Evolutionary conservation across 805 yeast species (phyloP).

Genomic region (Maudiozyma saulgeensis): DNA sequence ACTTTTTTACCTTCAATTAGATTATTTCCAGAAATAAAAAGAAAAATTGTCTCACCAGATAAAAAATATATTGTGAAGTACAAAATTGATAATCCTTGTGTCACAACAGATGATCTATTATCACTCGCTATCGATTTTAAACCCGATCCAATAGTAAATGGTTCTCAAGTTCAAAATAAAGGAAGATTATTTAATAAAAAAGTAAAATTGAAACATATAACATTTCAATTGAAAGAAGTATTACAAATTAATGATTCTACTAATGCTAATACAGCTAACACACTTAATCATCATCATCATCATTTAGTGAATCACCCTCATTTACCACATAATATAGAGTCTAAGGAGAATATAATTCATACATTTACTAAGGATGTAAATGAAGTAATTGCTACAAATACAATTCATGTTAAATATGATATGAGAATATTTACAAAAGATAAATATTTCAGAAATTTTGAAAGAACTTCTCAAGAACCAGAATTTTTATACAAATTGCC

Average conservation of each 20-base stretch:
- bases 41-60: constrained; percentile 38
- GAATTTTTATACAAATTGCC: constrained; percentile 17
- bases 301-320: constrained; percentile 15
- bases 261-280: background rate
- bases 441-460: constrained; percentile 22
- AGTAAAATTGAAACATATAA: constrained; percentile 36
- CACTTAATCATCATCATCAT: background rate
- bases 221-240: constrained; percentile 43
- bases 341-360: constrained; percentile 36
- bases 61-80: constrained; percentile 39
- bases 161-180: constrained; percentile 7
- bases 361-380: constrained; percentile 17
- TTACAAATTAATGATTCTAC: constrained; percentile 41
- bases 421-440: constrained; percentile 22
- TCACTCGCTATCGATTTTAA: constrained; percentile 32
- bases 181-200: constrained; percentile 18
- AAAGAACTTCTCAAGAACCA: constrained; percentile 28
- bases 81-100: constrained; percentile 40
- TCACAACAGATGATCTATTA: constrained; percentile 50
- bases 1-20: constrained; percentile 48
- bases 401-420: constrained; percentile 18
- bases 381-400: constrained; percentile 22
- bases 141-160: constrained; percentile 29
- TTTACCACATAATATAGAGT: constrained; percentile 18
- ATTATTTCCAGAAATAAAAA: constrained; percentile 44